A percentile compares a stretch with the other conserved stretches of the same genome.
These are phyloP conservation scores for Cordia subcordata DNA, from an alignment of 257 asterid species.

Conservation along the genomic window DNA sequence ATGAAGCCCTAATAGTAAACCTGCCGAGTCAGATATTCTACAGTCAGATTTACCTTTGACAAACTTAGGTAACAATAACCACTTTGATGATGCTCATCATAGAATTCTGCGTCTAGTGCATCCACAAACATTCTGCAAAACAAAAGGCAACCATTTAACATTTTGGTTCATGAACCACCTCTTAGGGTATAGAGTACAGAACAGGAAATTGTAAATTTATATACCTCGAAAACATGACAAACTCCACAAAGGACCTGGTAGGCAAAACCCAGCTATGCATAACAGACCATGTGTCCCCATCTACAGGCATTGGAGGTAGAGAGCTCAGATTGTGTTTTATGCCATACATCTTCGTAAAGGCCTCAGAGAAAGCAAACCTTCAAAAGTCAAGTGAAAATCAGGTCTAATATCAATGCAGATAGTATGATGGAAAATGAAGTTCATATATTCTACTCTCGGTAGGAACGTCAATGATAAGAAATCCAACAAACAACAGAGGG, in stretches of 20 bases:
- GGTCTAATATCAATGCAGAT: constrained; percentile 2
- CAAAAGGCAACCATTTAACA: constrained; percentile 3
- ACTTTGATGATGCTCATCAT: constrained; percentile 57
- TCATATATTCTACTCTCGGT: too few species aligned
- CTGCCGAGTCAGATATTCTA: not conserved
- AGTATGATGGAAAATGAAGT: too few species aligned
- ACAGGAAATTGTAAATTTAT: not conserved
- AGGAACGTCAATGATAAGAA: not conserved
- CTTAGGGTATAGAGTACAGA: too few species aligned
- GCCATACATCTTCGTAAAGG: constrained; percentile 81
- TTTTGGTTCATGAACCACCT: not conserved
- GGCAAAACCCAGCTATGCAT: constrained; percentile 95
- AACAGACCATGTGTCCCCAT: constrained; percentile 82
- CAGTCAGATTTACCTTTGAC: constrained; percentile 44
- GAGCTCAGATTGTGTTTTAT: constrained; percentile 57
- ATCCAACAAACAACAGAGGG: not conserved
- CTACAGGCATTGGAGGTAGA: constrained; percentile 73
- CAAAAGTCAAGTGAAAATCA: constrained; percentile 16
- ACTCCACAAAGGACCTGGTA: constrained; percentile 83
- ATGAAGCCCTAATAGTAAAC: too few species aligned
- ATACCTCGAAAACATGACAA: constrained; percentile 96
- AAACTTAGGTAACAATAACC: constrained; percentile 73
- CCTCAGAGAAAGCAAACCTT: constrained; percentile 79
- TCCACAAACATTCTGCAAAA: constrained; percentile 83
- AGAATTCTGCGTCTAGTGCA: constrained; percentile 61